Conservation (phyloP, 176 grass and related monocot species). For the Tuctoria greenei region DNA sequence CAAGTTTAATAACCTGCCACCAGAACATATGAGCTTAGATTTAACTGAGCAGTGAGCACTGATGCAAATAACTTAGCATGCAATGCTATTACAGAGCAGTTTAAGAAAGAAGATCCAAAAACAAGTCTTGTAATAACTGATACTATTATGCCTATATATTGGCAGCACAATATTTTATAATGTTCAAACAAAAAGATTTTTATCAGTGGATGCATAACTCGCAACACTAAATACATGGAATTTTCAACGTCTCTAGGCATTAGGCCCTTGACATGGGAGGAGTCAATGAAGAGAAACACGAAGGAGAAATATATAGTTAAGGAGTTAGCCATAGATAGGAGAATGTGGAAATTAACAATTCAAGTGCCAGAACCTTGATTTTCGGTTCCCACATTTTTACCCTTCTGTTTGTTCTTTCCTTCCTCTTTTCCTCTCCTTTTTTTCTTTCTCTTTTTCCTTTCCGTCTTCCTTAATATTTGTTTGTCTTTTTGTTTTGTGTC, state of each 20-base stretch:
- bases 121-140: neutral
- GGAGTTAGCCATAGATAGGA: too few relatives aligned
- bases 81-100: neutral
- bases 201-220: neutral
- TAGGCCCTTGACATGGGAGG: neutral
- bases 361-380: too few relatives aligned
- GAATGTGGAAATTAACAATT: too few relatives aligned
- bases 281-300: too few relatives aligned
- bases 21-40: conserved; percentile 15
- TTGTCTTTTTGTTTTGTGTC: too few relatives aligned
- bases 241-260: neutral
- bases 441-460: too few relatives aligned
- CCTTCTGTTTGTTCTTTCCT: too few relatives aligned
- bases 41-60: conserved; percentile 10
- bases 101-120: conserved; percentile 17
- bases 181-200: neutral
- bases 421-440: too few relatives aligned
- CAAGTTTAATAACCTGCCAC: conserved; percentile 56
- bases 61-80: conserved; percentile 13
- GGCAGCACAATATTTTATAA: neutral
- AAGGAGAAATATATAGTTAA: too few relatives aligned
- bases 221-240: neutral
- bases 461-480: too few relatives aligned
- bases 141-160: neutral
- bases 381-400: too few relatives aligned